These are phyloP conservation scores for Physocladia obscura DNA, from an alignment of 192 early-diverging fungal species.

Conservation along the genomic window DNA sequence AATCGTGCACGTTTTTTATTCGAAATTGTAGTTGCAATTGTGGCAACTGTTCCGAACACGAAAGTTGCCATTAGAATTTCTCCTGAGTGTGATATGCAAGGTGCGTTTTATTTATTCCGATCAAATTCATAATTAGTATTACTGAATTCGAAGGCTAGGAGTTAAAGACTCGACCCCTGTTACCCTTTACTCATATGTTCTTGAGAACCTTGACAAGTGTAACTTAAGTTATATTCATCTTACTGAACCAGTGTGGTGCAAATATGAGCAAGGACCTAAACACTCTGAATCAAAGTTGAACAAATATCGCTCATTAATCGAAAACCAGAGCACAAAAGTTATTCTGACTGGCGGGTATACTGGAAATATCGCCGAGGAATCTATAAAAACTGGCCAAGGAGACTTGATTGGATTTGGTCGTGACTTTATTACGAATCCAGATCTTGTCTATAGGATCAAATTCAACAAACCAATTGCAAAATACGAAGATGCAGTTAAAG, in stretches of 20 bases:
- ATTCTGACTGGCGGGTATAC: slow-evolving; percentile 45
- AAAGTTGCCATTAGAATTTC: background rate
- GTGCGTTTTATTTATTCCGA: too few relatives aligned
- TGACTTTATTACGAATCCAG: slow-evolving; percentile 54
- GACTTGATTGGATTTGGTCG: slow-evolving; percentile 49
- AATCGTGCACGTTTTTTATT: slow-evolving; percentile 56
- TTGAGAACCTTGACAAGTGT: slow-evolving; percentile 23
- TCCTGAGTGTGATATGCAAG: too few relatives aligned
- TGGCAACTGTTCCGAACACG: background rate
- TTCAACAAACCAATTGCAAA: slow-evolving; percentile 33
- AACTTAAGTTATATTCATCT: slow-evolving; percentile 40
- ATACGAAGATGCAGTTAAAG: slow-evolving; percentile 12
- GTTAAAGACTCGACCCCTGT: slow-evolving; percentile 14
- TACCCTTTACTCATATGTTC: slow-evolving; percentile 38
- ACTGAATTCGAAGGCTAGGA: too few relatives aligned
- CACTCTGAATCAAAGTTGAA: slow-evolving; percentile 31
- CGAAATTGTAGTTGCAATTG: background rate
- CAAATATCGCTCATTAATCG: slow-evolving; percentile 12
- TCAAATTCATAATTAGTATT: too few relatives aligned
- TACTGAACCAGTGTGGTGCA: slow-evolving; percentile 41
- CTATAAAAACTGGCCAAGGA: slow-evolving; percentile 31
- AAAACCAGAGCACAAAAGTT: slow-evolving; percentile 29
- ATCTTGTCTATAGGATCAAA: slow-evolving; percentile 40
- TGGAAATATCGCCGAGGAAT: slow-evolving; percentile 30
- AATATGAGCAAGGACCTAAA: slow-evolving; percentile 29